Evolutionary conservation across 106 monocot genomes (phyloP).

Genomic region (Alisma plantagoaquatica): DNA sequence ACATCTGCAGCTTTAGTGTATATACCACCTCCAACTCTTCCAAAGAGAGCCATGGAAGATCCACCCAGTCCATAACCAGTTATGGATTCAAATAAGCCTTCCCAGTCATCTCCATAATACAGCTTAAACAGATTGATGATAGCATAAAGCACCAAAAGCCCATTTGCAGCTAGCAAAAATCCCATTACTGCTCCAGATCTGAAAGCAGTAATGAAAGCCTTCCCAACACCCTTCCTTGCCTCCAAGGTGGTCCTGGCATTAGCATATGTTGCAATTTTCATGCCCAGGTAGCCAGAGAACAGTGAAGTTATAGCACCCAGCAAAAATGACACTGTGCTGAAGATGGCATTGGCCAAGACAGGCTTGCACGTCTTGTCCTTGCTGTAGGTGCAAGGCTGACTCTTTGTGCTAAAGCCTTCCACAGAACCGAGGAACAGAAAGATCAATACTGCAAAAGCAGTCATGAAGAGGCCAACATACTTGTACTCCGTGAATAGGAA

Average conservation of each 20-base stretch:
- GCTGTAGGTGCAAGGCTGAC: conserved; percentile 48
- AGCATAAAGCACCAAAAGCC: conserved; percentile 55
- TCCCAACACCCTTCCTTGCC: conserved; percentile 58
- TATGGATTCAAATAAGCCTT: conserved; percentile 58
- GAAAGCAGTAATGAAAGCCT: conserved; percentile 54
- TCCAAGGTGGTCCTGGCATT: conserved; percentile 62
- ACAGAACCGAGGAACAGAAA: conserved; percentile 31
- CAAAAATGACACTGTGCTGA: conserved; percentile 46
- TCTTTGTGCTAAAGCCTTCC: conserved; percentile 29
- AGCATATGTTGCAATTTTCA: conserved; percentile 63
- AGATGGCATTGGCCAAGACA: conserved; percentile 50
- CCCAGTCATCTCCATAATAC: conserved; percentile 68
- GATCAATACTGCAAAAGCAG: conserved; percentile 19
- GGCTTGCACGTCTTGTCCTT: conserved; percentile 50
- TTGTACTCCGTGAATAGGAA: conserved; percentile 25
- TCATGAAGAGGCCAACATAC: conserved; percentile 27
- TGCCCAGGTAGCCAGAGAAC: conserved; percentile 53
- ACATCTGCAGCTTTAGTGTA: conserved; percentile 70
- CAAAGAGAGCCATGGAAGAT: conserved; percentile 66
- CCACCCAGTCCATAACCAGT: conserved; percentile 71
- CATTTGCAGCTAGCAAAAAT: conserved; percentile 49
- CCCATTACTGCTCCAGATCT: conserved; percentile 62
- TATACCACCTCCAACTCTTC: conserved; percentile 57
- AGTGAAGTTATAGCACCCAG: conserved; percentile 56
- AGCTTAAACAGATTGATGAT: conserved; percentile 40